Evolutionary conservation across 768 basidiomycete species (phyloP), one percentile per base, ranked within the genome.

Genomic region (Kwoniella sp.): DNA sequence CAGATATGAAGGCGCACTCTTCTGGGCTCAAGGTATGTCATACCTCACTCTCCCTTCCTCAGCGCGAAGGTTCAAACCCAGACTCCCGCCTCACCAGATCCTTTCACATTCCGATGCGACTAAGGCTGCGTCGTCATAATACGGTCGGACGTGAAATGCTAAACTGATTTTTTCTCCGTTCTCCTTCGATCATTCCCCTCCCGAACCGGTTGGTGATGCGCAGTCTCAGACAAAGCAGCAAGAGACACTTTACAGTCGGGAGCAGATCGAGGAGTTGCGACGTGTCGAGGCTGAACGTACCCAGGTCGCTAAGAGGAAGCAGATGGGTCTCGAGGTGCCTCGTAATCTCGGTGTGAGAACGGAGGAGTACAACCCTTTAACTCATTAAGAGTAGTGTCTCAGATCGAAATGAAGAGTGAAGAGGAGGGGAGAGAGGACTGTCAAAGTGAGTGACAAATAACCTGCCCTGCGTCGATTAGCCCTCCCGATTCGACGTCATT

Each of bases 201-300:
- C 13, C 7, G 8, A 17, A n/a, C n/a, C 41, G 41, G 20, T 17
- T 17, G 41, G 20, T 45, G 41, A 45, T 45, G 41, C 11, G 13
- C 55, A 56, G 55, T 56, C 55, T 41, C 50, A 51, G 50, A 26
- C 81, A 3, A 82, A 83, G 22, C 90, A 91, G 74, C 84, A 85
- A 38, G 91, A 93, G 17, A 88, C 86, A 30, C 91, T 88, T 71
- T 85, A 93, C 75, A 87, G 82, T 65, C 86, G 87, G 72, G 91
- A 92, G 38, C 90, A 94, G 77, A 81, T 96, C 28, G 82, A 86
- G 83, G 92, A 93, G 65, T 81, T 96, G 55, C 84, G 93, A 31
- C 86, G 85, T 69, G 89, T 95, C 0, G 92, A 95, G 78, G 86
- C 89, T 68, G 93, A 96, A 77, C 86, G 93, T 53, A 83, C 87